These are phyloP conservation scores for Zychaea mexicana DNA, from an alignment of 371 early-diverging fungal genomes.

Conservation along the genomic window DNA sequence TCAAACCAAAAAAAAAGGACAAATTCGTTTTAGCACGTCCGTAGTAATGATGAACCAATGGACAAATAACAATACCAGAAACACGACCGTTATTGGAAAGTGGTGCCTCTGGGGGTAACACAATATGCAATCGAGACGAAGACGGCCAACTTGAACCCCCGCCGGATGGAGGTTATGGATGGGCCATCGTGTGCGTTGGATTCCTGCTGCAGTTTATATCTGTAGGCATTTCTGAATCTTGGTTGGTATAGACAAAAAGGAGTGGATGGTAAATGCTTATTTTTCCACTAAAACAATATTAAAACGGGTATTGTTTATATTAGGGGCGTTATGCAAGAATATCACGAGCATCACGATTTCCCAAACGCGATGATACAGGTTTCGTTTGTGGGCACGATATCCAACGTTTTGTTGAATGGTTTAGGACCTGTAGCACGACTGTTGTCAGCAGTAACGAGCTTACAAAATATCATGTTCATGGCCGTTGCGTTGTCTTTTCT, in stretches of 20 bases:
- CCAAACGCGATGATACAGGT: conserved; percentile 14
- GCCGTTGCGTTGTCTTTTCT: conserved; percentile 10
- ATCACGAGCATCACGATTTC: conserved; percentile 21
- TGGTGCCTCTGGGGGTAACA: not conserved
- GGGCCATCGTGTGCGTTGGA: conserved; percentile 8
- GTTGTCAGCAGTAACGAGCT: conserved; percentile 5
- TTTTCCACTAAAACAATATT: not conserved
- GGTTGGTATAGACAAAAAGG: not conserved
- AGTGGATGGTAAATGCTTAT: not conserved
- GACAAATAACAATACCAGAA: not conserved
- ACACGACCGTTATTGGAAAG: conserved; percentile 1
- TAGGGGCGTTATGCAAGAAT: conserved; percentile 27
- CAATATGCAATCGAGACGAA: no score
- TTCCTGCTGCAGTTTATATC: conserved; percentile 8
- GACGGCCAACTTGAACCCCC: not conserved
- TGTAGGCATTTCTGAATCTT: conserved; percentile 7
- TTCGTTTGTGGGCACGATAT: conserved; percentile 22
- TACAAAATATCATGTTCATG: conserved; percentile 1
- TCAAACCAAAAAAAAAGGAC: no score
- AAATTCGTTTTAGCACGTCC: no score
- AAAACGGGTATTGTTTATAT: not conserved
- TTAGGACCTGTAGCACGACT: conserved; percentile 17
- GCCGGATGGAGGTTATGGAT: conserved; percentile 14
- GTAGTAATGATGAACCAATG: no score
- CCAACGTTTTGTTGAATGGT: conserved; percentile 17